Base-by-base conservation (phyloP, 2,329 filamentous ascomycete species). In the Aspergillus carbonarius region DNA sequence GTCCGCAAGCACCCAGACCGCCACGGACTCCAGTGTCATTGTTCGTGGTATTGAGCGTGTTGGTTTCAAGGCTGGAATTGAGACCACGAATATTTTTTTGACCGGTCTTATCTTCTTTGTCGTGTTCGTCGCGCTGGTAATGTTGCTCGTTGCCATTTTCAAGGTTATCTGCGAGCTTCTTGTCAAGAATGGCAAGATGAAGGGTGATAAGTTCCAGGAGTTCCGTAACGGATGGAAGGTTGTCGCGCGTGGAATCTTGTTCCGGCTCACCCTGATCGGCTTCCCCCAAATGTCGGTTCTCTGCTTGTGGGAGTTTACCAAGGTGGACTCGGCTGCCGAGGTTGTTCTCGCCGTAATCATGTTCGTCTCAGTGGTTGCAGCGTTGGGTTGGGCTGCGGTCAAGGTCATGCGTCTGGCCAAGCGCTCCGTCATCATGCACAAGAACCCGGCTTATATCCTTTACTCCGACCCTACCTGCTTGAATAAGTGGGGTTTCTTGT, bases 401-500 rank as follows among this genome's bases (percentile, higher is more conserved):
- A 97, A 96, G 81, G 92, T 98, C 63, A 90, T 96, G 68, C 85
- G 87, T 55, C 89, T 98, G 63, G 93, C 92, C 34, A 91, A 91
- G 71, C 89, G 91, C 67, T 97, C 93, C 32, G 89, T 96, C 63
- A 78, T 84, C 58, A 91, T 96, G 86, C 93, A 97, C 82, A 93
- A 93, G 79, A 97, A 96, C 79, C 92, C 93, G 25, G 93, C 93
- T 27, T 97, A 97, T 77, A 96, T 97, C 67, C 87, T 98, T 62
- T 98, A 96, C 80, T 96, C 93, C 2, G 93, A 98, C 70, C 92
- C 93, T n/a, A 85, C 91, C 63, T 88, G 90, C 54, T 85, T 98
- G 63, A 96, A 97, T 85, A 96, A 96, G 79, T 97, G 93, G 93
- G 93, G 93, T 20, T 97, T 97, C 81, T 85, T 98, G 64, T 98